phyloP scores from a whole-genome alignment of 2,329 filamentous ascomycete species.

The Drechslerella coelobrocha region DNA sequence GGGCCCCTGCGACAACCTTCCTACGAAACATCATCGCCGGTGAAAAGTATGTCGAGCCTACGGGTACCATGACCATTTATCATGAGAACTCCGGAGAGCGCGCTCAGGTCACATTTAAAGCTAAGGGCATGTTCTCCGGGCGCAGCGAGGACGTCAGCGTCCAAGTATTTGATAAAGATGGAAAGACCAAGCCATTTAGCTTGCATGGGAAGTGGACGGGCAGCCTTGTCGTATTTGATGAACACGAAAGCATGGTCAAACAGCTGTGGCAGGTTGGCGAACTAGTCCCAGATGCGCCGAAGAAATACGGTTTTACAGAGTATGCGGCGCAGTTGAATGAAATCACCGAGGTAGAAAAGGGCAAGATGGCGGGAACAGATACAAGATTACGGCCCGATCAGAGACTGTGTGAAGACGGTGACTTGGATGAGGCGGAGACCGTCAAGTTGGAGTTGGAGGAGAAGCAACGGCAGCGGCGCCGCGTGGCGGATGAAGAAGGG shows the following conservation, averaged over 20 bases:
- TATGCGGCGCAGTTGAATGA: slow-evolving; percentile 91
- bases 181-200: slow-evolving; percentile 70
- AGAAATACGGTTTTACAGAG: slow-evolving; percentile 84
- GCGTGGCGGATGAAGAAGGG: slow-evolving; percentile 76
- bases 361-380: slow-evolving; percentile 79
- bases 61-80: slow-evolving; percentile 82
- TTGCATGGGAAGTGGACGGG: slow-evolving; percentile 85
- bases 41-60: slow-evolving; percentile 96
- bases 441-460: slow-evolving; percentile 87
- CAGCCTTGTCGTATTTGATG: slow-evolving; percentile 61
- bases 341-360: slow-evolving; percentile 78
- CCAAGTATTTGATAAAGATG: slow-evolving; percentile 72
- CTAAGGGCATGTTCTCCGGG: slow-evolving; percentile 96
- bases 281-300: slow-evolving; percentile 78
- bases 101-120: slow-evolving; percentile 87
- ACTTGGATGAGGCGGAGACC: slow-evolving; percentile 81
- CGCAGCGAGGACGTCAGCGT: slow-evolving; percentile 87
- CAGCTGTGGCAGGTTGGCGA: slow-evolving; percentile 80
- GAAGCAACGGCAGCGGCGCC: slow-evolving; percentile 76
- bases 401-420: slow-evolving; percentile 79
- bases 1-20: slow-evolving; percentile 87
- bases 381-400: slow-evolving; percentile 85
- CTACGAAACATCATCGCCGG: slow-evolving; percentile 95
- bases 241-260: slow-evolving; percentile 64
- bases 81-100: slow-evolving; percentile 85